Base-by-base conservation (phyloP, 1,284 basidiomycete genomes). In the Ustilago crameri region DNA sequence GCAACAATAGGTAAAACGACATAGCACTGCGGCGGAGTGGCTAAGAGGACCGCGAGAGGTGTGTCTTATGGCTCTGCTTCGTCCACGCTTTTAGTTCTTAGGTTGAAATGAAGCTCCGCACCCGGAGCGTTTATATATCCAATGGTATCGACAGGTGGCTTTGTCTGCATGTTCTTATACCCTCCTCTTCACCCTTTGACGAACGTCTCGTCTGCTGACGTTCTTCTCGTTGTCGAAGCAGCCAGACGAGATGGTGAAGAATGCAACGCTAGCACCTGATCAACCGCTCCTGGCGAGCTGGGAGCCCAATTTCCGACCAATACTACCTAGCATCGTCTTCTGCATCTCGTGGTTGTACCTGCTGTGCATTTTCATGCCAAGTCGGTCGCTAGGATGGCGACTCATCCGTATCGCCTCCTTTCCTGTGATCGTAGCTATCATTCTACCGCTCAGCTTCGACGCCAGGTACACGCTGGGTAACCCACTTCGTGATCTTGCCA, bases 301-400 rank as follows among this genome's bases (percentile, higher is more conserved):
- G 69, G 50, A 53, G 34, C 60, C 63, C 45, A 64, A 64, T 51
- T 61, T 67, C n/a, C 38, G 23, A 15, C 57, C 64, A 3, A 60
- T 47, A 4, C 23, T 67, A 9, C 60, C 60, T 12, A 40, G 20
- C 17, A 48, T 60, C 35, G 20, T 14, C n/a, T n/a, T 51, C 14
- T 57, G 52, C 24, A 18, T 72, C 24, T 9, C 15, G 8, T 72
- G 63, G 69, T 32, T 72, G 37, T 72, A 59, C 26, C 15, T 56
- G 14, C 52, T 72, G 2, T 72, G 69, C 50, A 40, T 62, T 22
- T 67, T 59, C 4, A 22, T 67, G n/a, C 62, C 59, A 15, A 52
- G 23, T 20, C 47, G 42, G 17, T 48, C 59, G 7, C 18, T 47
- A 24, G 15, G 34, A 35, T 61, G 63, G 49, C 49, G 50, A 14